phyloP scores from a whole-genome alignment of 2,329 filamentous ascomycete species.

The Trichoderma pleuroti region DNA sequence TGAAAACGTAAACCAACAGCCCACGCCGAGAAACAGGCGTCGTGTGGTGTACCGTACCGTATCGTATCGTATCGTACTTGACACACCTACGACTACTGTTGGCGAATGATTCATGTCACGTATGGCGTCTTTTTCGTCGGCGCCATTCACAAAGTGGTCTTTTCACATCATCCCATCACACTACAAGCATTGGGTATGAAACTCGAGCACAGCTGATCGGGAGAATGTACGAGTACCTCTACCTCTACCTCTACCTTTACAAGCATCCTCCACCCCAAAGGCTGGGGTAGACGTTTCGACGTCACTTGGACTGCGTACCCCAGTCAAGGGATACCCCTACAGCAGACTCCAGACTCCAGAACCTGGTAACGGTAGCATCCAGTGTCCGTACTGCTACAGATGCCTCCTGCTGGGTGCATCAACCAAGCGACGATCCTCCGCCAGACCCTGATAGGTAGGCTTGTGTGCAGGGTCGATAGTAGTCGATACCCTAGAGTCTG shows the following conservation, averaged over 20 bases:
- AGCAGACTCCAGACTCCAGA: neutral
- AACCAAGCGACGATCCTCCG: constrained; percentile 3
- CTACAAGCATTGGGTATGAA: neutral
- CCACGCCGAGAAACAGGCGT: neutral
- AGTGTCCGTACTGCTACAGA: neutral
- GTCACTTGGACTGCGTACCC: neutral
- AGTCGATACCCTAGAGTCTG: neutral
- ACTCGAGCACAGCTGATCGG: neutral
- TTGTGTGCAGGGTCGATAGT: neutral
- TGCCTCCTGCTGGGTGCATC: neutral
- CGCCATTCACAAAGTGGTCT: neutral
- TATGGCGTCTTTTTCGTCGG: neutral
- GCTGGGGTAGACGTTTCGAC: constrained; percentile 4
- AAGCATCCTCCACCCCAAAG: neutral
- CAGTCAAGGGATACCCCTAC: neutral
- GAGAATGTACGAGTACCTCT: neutral
- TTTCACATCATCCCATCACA: constrained; percentile 3
- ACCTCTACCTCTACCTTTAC: neutral
- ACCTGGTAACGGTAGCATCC: neutral
- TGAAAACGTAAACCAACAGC: constrained; percentile 11
- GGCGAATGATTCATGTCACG: constrained; percentile 1
- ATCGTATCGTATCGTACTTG: neutral
- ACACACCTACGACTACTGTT: neutral
- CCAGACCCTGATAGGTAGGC: constrained; percentile 8
- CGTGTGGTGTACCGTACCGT: too few species aligned